These are phyloP conservation scores for Aspergillus pseudoviridinutans DNA, from an alignment of 2,329 filamentous ascomycete genomes.

Conservation along the genomic window DNA sequence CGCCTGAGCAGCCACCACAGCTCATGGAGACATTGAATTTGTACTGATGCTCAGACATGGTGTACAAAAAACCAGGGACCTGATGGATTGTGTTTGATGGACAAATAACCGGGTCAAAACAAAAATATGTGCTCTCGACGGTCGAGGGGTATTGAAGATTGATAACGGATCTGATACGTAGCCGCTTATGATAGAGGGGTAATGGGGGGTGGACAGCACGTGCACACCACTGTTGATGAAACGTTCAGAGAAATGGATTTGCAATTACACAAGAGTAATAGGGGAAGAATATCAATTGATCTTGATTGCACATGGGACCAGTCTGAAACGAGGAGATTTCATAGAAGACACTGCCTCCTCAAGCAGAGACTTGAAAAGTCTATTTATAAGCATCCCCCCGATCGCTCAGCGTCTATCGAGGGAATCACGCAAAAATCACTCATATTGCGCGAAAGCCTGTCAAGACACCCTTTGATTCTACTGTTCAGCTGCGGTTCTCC, in stretches of 20 bases:
- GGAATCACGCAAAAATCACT: neutral
- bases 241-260: neutral
- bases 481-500: neutral
- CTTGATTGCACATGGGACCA: neutral
- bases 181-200: neutral
- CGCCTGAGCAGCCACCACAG: slow-evolving; percentile 94
- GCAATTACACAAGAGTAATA: neutral
- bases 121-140: neutral
- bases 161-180: neutral
- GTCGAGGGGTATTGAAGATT: neutral
- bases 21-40: slow-evolving; percentile 93
- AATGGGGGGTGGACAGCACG: neutral
- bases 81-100: slow-evolving; percentile 8
- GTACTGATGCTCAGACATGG: slow-evolving; percentile 78
- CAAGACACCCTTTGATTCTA: neutral
- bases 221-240: neutral
- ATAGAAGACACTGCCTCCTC: neutral
- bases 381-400: neutral
- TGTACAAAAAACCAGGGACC: neutral
- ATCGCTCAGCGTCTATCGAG: neutral
- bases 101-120: neutral
- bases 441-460: neutral
- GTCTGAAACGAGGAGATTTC: neutral
- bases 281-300: neutral
- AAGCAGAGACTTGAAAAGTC: neutral